phyloP scores from a whole-genome alignment of 768 basidiomycete genomes.

The Auricularia sp. region DNA sequence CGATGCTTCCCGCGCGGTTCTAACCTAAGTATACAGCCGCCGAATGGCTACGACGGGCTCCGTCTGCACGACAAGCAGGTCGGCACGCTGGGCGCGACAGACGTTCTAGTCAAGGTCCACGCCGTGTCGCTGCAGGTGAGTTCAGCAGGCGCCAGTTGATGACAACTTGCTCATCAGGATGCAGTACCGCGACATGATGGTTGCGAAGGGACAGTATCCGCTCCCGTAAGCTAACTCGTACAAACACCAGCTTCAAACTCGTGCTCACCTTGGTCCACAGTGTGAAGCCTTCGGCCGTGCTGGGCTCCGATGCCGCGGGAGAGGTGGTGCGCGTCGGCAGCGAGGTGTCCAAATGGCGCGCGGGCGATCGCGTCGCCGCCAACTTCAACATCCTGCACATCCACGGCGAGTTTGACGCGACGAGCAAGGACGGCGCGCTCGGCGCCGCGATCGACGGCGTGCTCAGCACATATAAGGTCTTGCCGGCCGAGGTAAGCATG shows the following conservation, averaged over 20 bases:
- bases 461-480: constrained; percentile 43
- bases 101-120: background rate
- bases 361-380: constrained; percentile 8
- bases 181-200: background rate
- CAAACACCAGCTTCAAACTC: background rate
- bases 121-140: background rate
- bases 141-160: background rate
- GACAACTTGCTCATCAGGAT: background rate
- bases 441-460: constrained; percentile 19
- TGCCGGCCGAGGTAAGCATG: constrained; percentile 33
- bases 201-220: background rate
- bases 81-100: background rate
- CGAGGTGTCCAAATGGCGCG: constrained; percentile 4
- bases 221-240: background rate
- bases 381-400: constrained; percentile 8
- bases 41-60: background rate
- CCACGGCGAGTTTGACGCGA: background rate
- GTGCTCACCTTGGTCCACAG: background rate
- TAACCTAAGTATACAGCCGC: background rate
- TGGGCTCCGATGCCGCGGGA: constrained; percentile 7
- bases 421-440: background rate
- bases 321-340: constrained; percentile 4
- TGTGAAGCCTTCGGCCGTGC: background rate
- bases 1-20: background rate
- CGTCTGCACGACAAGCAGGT: background rate